Percentiles rank a stretch among this genome's conserved stretches.
These are phyloP conservation scores for Coemansia sp. DNA, from an alignment of 192 early-diverging fungal species.

Conservation along the genomic window DNA sequence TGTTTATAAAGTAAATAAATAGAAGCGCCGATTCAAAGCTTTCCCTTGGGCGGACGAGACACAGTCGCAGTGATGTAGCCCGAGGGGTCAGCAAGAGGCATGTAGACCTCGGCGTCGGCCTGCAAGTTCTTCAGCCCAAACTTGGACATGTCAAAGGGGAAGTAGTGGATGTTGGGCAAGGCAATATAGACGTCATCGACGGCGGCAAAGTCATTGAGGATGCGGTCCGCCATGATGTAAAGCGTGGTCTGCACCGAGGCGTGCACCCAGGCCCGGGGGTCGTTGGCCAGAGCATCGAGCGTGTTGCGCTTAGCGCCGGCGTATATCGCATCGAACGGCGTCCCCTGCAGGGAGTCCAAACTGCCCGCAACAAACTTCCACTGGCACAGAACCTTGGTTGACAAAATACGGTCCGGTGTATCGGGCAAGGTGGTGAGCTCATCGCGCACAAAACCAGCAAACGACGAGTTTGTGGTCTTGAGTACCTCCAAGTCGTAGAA, in stretches of 20 bases:
- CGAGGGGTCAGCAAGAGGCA: conserved; percentile 76
- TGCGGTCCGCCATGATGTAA: conserved; percentile 74
- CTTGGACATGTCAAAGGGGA: conserved; percentile 71
- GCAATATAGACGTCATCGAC: conserved; percentile 68
- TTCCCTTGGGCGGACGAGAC: conserved; percentile 53
- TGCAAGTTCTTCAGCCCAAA: conserved; percentile 74
- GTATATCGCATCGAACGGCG: conserved; percentile 62
- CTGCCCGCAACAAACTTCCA: conserved; percentile 58
- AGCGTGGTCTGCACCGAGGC: conserved; percentile 82
- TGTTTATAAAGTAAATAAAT: too few relatives aligned
- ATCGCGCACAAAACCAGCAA: conserved; percentile 72
- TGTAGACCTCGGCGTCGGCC: conserved; percentile 70
- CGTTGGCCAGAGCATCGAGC: conserved; percentile 74
- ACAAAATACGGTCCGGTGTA: conserved; percentile 77
- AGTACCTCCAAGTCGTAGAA: conserved; percentile 74
- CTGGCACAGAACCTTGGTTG: conserved; percentile 70
- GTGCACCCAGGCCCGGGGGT: conserved; percentile 64
- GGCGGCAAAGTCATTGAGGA: conserved; percentile 60
- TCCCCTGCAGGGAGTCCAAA: conserved; percentile 20
- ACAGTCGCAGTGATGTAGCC: conserved; percentile 74
- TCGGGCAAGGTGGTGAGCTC: conserved; percentile 75
- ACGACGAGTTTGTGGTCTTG: conserved; percentile 84
- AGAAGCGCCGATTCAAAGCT: conserved; percentile 36
- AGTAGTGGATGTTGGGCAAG: conserved; percentile 80
- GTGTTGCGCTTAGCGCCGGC: conserved; percentile 68